These are phyloP conservation scores for Arbutus unedo DNA, from an alignment of 148 eudicot genomes.

Conservation along the genomic window DNA sequence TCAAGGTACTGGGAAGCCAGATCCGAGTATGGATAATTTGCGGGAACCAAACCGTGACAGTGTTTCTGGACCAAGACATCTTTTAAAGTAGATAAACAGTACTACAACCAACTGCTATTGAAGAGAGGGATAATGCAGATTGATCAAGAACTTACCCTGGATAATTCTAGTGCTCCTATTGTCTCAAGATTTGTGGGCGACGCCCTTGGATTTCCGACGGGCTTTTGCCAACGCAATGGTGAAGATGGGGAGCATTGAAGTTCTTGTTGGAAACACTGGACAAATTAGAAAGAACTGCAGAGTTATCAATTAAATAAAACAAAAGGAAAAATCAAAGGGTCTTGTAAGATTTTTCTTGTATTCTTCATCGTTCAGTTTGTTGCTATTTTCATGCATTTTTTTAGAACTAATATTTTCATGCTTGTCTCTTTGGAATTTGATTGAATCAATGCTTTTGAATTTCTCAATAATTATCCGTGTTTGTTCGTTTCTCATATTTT, in stretches of 20 bases:
- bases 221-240: not conserved
- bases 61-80: conserved; percentile 28
- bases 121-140: conserved; percentile 10
- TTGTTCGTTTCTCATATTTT: too few relatives aligned
- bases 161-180: not conserved
- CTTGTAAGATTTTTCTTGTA: too few relatives aligned
- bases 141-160: conserved; percentile 6
- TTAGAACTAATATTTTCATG: too few relatives aligned
- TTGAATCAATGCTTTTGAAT: too few relatives aligned
- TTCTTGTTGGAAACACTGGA: not conserved
- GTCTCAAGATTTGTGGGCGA: not conserved
- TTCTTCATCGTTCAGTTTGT: too few relatives aligned
- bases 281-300: not conserved
- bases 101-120: conserved; percentile 19
- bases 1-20: not conserved
- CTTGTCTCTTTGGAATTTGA: too few relatives aligned
- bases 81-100: conserved; percentile 24
- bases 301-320: not conserved
- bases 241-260: not conserved
- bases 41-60: not conserved
- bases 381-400: too few relatives aligned
- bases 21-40: not conserved
- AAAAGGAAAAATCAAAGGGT: too few relatives aligned
- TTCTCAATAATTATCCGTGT: too few relatives aligned
- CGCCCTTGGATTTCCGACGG: not conserved